Percentiles rank a stretch among this genome's conserved stretches.
Conservation (phyloP, 2,329 filamentous ascomycete genomes). For the Colletotrichum eleusines region DNA sequence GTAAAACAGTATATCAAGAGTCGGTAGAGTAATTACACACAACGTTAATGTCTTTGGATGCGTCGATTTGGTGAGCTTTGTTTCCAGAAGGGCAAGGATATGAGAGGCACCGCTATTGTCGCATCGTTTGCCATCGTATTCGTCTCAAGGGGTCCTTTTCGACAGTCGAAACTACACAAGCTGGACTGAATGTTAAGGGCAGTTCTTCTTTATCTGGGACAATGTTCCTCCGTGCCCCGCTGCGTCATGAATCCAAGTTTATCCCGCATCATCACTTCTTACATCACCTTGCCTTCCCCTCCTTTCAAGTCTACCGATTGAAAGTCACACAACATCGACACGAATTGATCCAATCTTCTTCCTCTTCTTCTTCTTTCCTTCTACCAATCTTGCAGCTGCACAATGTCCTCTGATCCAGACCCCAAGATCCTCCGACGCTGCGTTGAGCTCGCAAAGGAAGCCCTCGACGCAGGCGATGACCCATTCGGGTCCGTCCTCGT, state of each 20-base stretch:
- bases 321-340: not conserved
- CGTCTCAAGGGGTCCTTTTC: rapidly evolving
- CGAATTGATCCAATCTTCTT: no score
- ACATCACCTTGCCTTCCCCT: not conserved
- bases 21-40: no score
- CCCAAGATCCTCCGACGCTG: slow-evolving; percentile 42
- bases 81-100: not conserved
- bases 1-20: not conserved
- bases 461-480: slow-evolving; percentile 52
- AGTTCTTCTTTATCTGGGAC: not conserved
- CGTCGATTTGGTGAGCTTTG: not conserved
- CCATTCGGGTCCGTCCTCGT: slow-evolving; percentile 55
- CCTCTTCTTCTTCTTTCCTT: rapidly evolving
- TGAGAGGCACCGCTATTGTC: not conserved
- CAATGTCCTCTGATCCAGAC: slow-evolving; percentile 39
- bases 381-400: not conserved
- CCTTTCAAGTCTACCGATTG: not conserved
- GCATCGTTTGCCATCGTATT: not conserved
- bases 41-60: not conserved
- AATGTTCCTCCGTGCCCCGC: slow-evolving; percentile 23
- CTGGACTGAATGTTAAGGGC: no score
- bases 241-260: slow-evolving; percentile 3
- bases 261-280: not conserved
- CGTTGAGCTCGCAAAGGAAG: slow-evolving; percentile 51
- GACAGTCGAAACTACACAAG: not conserved